phyloP scores from a whole-genome alignment of 352 stramenopile genomes.

The Pythium sp. region DNA sequence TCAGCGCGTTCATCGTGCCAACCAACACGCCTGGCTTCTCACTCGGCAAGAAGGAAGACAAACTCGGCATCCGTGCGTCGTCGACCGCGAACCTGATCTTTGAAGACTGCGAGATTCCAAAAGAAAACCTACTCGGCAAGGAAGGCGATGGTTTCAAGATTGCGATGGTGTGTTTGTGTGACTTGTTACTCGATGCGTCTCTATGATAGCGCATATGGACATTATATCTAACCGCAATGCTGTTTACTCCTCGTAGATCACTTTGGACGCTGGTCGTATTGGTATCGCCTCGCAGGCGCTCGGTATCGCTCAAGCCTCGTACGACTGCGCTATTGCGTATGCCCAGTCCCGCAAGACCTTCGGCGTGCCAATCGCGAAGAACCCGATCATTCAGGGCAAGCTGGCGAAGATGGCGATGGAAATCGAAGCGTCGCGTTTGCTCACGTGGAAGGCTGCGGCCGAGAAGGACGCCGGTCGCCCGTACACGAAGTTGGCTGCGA shows the following conservation, averaged over 20 bases:
- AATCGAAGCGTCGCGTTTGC: constrained; percentile 89
- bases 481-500: constrained; percentile 93
- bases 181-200: background rate
- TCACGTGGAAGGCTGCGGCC: constrained; percentile 93
- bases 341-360: constrained; percentile 94
- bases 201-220: no score
- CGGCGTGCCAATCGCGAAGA: constrained; percentile 90
- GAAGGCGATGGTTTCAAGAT: constrained; percentile 90
- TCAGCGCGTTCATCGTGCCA: constrained; percentile 95
- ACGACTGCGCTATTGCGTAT: constrained; percentile 96
- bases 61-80: constrained; percentile 95
- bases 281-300: constrained; percentile 94
- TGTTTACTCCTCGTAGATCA: constrained; percentile 50
- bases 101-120: constrained; percentile 91
- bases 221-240: background rate
- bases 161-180: constrained; percentile 41
- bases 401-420: constrained; percentile 93
- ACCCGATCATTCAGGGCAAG: constrained; percentile 89
- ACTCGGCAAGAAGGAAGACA: constrained; percentile 97
- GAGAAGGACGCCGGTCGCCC: constrained; percentile 90
- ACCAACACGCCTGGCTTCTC: constrained; percentile 91
- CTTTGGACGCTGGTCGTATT: constrained; percentile 93
- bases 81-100: constrained; percentile 97
- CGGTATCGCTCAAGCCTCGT: constrained; percentile 94
- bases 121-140: constrained; percentile 83